These are phyloP conservation scores for Fusarium sp. DNA, from an alignment of 2,329 filamentous ascomycete species.

Conservation along the genomic window DNA sequence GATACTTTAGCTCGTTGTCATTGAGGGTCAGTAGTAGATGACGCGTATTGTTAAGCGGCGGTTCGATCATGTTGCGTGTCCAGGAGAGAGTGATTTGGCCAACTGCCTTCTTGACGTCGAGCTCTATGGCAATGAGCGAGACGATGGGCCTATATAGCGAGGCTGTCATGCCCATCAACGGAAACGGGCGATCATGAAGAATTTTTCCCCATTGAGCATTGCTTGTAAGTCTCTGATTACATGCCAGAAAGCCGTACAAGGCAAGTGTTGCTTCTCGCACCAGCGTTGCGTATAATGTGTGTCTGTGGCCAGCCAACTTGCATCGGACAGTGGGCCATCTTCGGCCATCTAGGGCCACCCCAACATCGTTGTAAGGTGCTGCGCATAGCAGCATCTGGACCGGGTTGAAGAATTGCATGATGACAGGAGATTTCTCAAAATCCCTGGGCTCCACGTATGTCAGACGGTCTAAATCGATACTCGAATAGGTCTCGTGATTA, in stretches of 20 bases:
- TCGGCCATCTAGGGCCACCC: constrained; percentile 25
- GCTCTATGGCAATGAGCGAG: constrained; percentile 41
- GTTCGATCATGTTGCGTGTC: constrained; percentile 50
- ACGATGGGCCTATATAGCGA: constrained; percentile 36
- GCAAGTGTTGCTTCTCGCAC: constrained; percentile 10
- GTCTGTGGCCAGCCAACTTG: neutral
- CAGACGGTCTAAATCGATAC: constrained; percentile 54
- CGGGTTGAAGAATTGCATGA: constrained; percentile 34
- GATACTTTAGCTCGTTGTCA: constrained; percentile 70
- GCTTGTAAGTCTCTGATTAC: neutral
- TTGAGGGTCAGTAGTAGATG: constrained; percentile 67
- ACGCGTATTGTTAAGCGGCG: constrained; percentile 54
- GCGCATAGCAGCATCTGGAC: constrained; percentile 51
- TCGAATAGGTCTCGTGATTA: constrained; percentile 1
- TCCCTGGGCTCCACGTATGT: constrained; percentile 54
- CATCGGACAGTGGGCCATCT: constrained; percentile 16
- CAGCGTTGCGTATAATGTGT: constrained; percentile 8
- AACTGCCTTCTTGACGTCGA: constrained; percentile 39
- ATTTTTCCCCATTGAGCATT: constrained; percentile 21
- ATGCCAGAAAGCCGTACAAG: constrained; percentile 27
- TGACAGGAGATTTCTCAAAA: constrained; percentile 31
- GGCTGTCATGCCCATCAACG: neutral
- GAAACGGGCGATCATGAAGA: neutral
- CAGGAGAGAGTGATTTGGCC: constrained; percentile 45
- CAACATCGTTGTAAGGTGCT: constrained; percentile 54